A percentile compares a stretch with the other conserved stretches of the same genome.
Conservation (phyloP, 495 filamentous ascomycete genomes). For the Xylaria telfairii region DNA sequence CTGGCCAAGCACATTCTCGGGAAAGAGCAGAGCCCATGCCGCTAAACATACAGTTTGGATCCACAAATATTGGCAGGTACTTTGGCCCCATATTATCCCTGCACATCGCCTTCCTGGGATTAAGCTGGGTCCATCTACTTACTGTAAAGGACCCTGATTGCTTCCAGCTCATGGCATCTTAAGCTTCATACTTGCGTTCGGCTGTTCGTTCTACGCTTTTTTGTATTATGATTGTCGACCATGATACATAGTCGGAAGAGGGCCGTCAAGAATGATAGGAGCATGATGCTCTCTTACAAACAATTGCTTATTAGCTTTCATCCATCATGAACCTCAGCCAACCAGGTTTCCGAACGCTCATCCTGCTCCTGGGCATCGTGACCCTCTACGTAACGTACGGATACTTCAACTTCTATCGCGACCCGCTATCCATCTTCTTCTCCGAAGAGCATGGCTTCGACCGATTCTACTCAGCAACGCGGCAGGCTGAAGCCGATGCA, state of each 20-base stretch:
- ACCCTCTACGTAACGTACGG: slow-evolving; percentile 39
- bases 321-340: slow-evolving; percentile 28
- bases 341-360: slow-evolving; percentile 37
- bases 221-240: not conserved
- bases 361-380: slow-evolving; percentile 31
- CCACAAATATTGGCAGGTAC: not conserved
- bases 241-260: slow-evolving; percentile 11
- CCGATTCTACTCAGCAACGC: slow-evolving; percentile 44
- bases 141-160: not conserved
- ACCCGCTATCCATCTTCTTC: slow-evolving; percentile 51
- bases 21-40: too few relatives aligned
- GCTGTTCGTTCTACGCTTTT: not conserved
- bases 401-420: slow-evolving; percentile 45
- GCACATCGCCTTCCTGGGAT: too few relatives aligned
- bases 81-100: too few relatives aligned
- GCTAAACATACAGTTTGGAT: too few relatives aligned
- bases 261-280: not conserved
- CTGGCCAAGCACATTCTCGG: too few relatives aligned
- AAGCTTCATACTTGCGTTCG: not conserved
- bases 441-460: slow-evolving; percentile 44
- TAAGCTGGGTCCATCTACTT: too few relatives aligned
- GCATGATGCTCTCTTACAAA: slow-evolving; percentile 2
- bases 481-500: slow-evolving; percentile 40
- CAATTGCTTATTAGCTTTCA: not conserved
- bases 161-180: not conserved